phyloP scores from a whole-genome alignment of 2,329 filamentous ascomycete species.

The Stemphylium beticola region DNA sequence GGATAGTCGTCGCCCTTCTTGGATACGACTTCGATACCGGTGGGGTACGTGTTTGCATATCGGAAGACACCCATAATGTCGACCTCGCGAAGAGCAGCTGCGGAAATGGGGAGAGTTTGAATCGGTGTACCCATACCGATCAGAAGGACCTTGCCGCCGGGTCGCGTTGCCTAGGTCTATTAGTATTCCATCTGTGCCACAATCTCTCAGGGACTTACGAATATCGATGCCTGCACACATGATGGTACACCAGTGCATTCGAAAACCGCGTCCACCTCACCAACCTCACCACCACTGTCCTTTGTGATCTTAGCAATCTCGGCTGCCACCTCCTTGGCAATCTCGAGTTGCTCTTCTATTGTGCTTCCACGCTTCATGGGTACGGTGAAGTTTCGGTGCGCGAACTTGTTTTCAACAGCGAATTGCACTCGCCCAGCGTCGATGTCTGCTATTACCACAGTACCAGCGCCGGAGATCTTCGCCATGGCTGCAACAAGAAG shows the following conservation, averaged over 20 bases:
- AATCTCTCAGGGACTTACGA: constrained; percentile 51
- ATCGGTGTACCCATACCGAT: constrained; percentile 82
- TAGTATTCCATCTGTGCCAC: neutral
- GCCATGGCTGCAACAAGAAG: constrained; percentile 64
- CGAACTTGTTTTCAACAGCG: constrained; percentile 58
- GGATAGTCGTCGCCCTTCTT: constrained; percentile 60
- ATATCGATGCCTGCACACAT: constrained; percentile 77
- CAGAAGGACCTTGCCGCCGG: constrained; percentile 75
- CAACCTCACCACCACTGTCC: constrained; percentile 42
- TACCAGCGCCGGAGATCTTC: constrained; percentile 59
- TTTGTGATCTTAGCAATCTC: constrained; percentile 49
- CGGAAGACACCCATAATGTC: constrained; percentile 80
- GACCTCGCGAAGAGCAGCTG: constrained; percentile 75
- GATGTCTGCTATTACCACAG: constrained; percentile 67
- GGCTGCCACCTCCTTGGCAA: constrained; percentile 58
- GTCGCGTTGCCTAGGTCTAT: constrained; percentile 59
- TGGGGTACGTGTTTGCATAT: constrained; percentile 77
- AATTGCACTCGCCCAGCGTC: constrained; percentile 63
- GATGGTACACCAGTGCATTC: constrained; percentile 79
- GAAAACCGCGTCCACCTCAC: constrained; percentile 72
- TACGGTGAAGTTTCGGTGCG: constrained; percentile 54
- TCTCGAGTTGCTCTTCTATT: constrained; percentile 61
- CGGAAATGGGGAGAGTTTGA: constrained; percentile 74
- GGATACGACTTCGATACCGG: constrained; percentile 67
- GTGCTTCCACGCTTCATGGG: constrained; percentile 55